Base-by-base conservation (phyloP, 2,329 filamentous ascomycete genomes). In the Colletotrichum phormii region DNA sequence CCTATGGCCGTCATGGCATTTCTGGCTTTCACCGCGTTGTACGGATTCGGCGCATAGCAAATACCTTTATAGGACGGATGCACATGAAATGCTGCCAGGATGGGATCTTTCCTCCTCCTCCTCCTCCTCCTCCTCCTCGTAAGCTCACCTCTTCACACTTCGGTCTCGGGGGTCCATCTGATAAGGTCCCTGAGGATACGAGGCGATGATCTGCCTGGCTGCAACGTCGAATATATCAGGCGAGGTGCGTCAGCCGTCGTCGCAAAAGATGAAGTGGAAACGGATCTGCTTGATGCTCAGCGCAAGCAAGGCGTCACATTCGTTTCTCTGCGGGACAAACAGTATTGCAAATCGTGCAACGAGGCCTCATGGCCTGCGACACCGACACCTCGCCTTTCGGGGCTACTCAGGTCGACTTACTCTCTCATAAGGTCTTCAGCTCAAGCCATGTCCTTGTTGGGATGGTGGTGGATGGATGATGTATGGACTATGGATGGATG, bases 261-360 rank as follows among this genome's bases (percentile, higher is more conserved):
- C 37, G 53, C 59, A 54, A 55, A 22, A 55, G 5, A 60, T 26
- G 57, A 51, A 62, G 35, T 51, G 57, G 35, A 67, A 68, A 71
- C 64, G 26, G 24, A 46, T 18, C 13, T 51, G n/a, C 6, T 46
- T 29, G 37, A 35, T 18, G 62, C 35, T 66, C 63, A 33, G 13
- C 58, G 26, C 11, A 13, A n/a, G 24, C 26, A 33, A 46, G 53
- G 37, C 64, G 55, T 35, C 42, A 49, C 42, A 22, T 49, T 49
- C 42, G 49, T 67, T 71, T 58, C 57, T 68, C 53, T 6, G 13
- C 18, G 37, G 33, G 33, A 51, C 64, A 64, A 58, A 64, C 58
- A 59, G 59, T 51, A 69, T 51, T 59, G 59, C 64, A 68, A 68
- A 72, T 63, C 59, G 53, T 68, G 64, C 54, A 62, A 35, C 64